Percentiles rank a stretch among this genome's conserved stretches.
Evolutionary conservation across 768 basidiomycete species (phyloP).

Genomic region (Panus rudis): DNA sequence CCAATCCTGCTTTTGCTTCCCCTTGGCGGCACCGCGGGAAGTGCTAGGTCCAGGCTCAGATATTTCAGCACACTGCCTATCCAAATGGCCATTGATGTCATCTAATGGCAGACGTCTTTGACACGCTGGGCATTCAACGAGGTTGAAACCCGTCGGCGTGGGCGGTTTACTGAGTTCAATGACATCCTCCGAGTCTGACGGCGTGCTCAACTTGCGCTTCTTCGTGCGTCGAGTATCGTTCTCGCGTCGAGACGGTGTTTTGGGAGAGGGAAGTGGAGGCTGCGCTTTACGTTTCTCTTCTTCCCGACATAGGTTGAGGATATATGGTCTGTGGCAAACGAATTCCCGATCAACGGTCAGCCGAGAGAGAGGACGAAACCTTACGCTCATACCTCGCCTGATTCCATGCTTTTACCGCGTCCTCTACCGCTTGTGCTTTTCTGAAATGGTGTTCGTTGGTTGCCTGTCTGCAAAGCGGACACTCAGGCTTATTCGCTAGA

Average conservation of each 20-base stretch:
- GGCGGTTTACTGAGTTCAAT: background rate
- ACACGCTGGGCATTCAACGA: slow-evolving; percentile 63
- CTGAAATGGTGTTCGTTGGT: slow-evolving; percentile 57
- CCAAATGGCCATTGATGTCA: slow-evolving; percentile 60
- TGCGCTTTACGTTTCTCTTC: background rate
- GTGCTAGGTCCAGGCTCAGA: background rate
- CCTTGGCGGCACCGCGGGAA: slow-evolving; percentile 17
- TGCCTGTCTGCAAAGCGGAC: slow-evolving; percentile 61
- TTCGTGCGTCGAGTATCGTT: background rate
- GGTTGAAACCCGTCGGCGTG: background rate
- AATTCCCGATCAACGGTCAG: background rate
- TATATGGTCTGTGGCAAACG: background rate
- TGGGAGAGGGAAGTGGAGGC: background rate
- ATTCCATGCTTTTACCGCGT: slow-evolving; percentile 65
- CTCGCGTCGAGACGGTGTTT: no score
- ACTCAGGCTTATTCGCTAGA: slow-evolving; percentile 53
- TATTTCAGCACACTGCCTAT: slow-evolving; percentile 40
- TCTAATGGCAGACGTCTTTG: slow-evolving; percentile 34
- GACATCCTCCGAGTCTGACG: background rate
- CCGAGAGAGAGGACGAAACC: background rate
- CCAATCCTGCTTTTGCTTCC: slow-evolving; percentile 28
- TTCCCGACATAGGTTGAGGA: background rate
- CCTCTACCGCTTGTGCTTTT: slow-evolving; percentile 65
- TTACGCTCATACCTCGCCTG: slow-evolving; percentile 44
- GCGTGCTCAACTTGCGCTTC: background rate